A percentile compares a stretch with the other conserved stretches of the same genome.
These are phyloP conservation scores for Nicotiana undulata DNA, from an alignment of 257 asterid species.

Conservation along the genomic window DNA sequence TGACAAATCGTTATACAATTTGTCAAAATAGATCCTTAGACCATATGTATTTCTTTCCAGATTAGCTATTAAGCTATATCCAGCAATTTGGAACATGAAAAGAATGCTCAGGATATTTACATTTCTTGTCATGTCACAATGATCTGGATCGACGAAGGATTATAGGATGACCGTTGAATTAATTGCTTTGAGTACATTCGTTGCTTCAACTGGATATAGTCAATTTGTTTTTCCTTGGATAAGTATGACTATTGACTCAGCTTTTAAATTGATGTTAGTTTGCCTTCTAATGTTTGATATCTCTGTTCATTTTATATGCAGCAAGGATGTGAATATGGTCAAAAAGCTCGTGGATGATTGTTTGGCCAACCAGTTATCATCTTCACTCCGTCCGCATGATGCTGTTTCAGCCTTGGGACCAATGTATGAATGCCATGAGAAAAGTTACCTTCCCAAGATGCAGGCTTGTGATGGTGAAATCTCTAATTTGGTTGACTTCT, in stretches of 20 bases:
- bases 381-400: constrained; percentile 96
- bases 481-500: constrained; percentile 57
- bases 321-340: constrained; percentile 88
- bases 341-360: constrained; percentile 94
- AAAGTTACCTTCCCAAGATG: constrained; percentile 75
- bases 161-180: neutral
- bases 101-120: neutral
- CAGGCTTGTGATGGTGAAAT: constrained; percentile 62
- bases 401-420: constrained; percentile 98
- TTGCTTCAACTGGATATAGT: neutral
- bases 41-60: neutral
- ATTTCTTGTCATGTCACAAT: neutral
- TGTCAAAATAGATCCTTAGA: neutral
- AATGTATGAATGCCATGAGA: constrained; percentile 85
- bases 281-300: neutral
- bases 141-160: neutral
- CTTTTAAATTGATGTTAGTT: neutral
- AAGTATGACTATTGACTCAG: neutral
- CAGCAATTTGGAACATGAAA: neutral
- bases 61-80: neutral
- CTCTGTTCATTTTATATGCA: constrained; percentile 30
- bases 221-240: neutral
- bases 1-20: neutral
- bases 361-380: constrained; percentile 57
- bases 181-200: neutral